phyloP scores from a whole-genome alignment of 306 rosid species.

The Pyrus pyrifolia region DNA sequence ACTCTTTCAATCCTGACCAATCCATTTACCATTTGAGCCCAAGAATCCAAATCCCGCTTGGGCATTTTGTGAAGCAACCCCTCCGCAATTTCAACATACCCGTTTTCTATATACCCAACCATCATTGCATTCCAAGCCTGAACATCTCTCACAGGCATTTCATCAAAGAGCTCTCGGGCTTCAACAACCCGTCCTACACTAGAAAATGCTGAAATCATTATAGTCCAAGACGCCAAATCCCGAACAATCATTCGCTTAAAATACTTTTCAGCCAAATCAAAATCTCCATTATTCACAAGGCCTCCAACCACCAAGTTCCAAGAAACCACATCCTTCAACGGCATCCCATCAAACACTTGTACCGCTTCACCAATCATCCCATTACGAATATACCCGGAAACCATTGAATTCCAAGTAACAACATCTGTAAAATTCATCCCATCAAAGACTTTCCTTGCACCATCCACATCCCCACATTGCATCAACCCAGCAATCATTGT shows the following conservation, averaged over 20 bases:
- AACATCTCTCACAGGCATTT: slow-evolving; percentile 34
- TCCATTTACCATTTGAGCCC: slow-evolving; percentile 36
- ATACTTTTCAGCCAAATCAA: slow-evolving; percentile 33
- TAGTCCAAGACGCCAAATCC: slow-evolving; percentile 49
- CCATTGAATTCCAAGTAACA: slow-evolving; percentile 50
- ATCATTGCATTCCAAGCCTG: slow-evolving; percentile 48
- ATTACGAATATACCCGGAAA: slow-evolving; percentile 40
- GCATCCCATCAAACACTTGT: slow-evolving; percentile 33
- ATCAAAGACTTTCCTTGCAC: slow-evolving; percentile 26
- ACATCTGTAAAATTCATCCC: slow-evolving; percentile 36
- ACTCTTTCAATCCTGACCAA: slow-evolving; percentile 24
- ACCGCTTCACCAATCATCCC: slow-evolving; percentile 31
- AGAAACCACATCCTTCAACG: slow-evolving; percentile 39
- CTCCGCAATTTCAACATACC: slow-evolving; percentile 24
- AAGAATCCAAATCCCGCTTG: slow-evolving; percentile 26
- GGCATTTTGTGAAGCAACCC: slow-evolving; percentile 42
- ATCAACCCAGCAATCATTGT: slow-evolving; percentile 47
- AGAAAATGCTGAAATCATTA: slow-evolving; percentile 34
- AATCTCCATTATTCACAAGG: slow-evolving; percentile 31
- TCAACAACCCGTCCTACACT: slow-evolving; percentile 27
- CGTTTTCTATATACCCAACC: slow-evolving; percentile 35
- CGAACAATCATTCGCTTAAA: slow-evolving; percentile 24
- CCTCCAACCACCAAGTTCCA: slow-evolving; percentile 53
- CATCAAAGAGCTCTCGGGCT: slow-evolving; percentile 35
- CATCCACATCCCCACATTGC: slow-evolving; percentile 40